A percentile compares a stretch with the other conserved stretches of the same genome.
phyloP scores from a whole-genome alignment of 2,329 filamentous ascomycete species.

The Nannizzia gypsea region DNA sequence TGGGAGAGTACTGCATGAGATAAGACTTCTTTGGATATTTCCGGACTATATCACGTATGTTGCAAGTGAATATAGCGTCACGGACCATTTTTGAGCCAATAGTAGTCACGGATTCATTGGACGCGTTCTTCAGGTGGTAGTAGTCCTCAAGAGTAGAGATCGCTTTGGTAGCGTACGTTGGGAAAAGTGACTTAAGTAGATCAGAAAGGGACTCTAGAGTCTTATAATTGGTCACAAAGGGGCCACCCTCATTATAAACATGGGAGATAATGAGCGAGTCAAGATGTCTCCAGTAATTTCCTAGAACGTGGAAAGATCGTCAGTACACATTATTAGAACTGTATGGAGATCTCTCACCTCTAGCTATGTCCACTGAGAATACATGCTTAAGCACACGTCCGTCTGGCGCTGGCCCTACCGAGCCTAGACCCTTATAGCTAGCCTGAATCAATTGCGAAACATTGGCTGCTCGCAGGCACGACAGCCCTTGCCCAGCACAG shows the following conservation, averaged over 20 bases:
- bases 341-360: constrained; percentile 10
- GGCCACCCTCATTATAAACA: constrained; percentile 23
- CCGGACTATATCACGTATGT: not conserved
- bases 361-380: constrained; percentile 22
- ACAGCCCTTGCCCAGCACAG: not conserved
- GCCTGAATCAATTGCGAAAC: not conserved
- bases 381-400: constrained; percentile 14
- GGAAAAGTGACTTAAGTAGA: not conserved
- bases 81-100: not conserved
- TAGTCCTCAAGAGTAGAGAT: not conserved
- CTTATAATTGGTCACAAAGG: constrained; percentile 15
- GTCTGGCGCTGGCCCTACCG: not conserved
- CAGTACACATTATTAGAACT: not conserved
- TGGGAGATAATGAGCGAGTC: constrained; percentile 25
- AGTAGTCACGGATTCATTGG: not conserved
- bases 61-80: not conserved
- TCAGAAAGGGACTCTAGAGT: not conserved
- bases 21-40: not conserved
- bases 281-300: constrained; percentile 24
- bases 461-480: not conserved
- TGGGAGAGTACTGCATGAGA: not conserved
- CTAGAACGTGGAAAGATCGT: constrained; percentile 7
- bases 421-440: not conserved
- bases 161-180: not conserved
- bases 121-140: not conserved